Evolutionary conservation across 805 yeast species (phyloP).

Genomic region (Starmerella tilneyi): DNA sequence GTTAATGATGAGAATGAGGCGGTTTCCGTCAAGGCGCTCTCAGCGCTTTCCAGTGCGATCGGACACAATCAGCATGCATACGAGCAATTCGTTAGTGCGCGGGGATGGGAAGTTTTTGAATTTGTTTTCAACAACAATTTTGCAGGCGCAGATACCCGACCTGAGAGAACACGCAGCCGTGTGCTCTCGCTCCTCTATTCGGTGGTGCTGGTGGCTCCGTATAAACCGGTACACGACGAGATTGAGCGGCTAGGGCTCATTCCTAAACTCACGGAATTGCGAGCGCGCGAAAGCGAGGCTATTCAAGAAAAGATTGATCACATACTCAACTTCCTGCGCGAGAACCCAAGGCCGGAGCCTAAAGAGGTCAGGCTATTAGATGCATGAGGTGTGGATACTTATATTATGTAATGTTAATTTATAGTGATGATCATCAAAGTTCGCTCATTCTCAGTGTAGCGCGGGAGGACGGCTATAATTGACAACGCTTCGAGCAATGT

Average conservation of each 20-base stretch:
- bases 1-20: slow-evolving; percentile 25
- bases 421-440: not conserved
- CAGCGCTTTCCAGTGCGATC: slow-evolving; percentile 63
- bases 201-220: slow-evolving; percentile 15
- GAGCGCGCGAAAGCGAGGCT: slow-evolving; percentile 4
- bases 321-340: slow-evolving; percentile 11
- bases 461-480: no score
- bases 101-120: slow-evolving; percentile 55
- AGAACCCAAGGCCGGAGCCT: slow-evolving; percentile 11
- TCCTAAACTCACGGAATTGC: not conserved
- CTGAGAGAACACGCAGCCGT: slow-evolving; percentile 15
- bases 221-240: slow-evolving; percentile 12
- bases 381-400: slow-evolving; percentile 1
- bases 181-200: slow-evolving; percentile 21
- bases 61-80: slow-evolving; percentile 57
- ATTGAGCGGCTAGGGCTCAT: slow-evolving; percentile 11
- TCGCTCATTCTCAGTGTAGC: not conserved
- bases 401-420: not conserved
- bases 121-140: slow-evolving; percentile 19
- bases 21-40: slow-evolving; percentile 54
- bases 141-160: slow-evolving; percentile 5
- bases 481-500: no score
- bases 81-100: slow-evolving; percentile 41
- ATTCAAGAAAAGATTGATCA: slow-evolving; percentile 16
- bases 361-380: slow-evolving; percentile 4